Evolutionary conservation across 345 rosid genomes (phyloP).

Genomic region (Boechera divaricarpa): DNA sequence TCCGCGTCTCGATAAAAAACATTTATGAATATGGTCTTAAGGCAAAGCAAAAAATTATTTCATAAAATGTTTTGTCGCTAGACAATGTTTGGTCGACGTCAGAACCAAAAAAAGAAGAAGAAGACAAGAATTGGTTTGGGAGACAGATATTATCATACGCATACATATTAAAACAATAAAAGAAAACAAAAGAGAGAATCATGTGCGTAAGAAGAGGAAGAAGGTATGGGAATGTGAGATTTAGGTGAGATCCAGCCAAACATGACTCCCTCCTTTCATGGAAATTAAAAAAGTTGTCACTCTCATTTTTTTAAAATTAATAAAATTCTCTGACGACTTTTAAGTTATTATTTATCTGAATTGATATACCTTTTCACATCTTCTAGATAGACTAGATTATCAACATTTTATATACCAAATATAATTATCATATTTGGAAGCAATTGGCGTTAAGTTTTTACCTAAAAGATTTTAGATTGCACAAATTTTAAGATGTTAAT

Average conservation of each 20-base stretch:
- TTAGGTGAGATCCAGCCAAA: constrained; percentile 51
- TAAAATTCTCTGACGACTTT: constrained; percentile 8
- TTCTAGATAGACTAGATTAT: constrained; percentile 32
- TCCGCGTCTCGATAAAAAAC: neutral
- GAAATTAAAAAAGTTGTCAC: constrained; percentile 26
- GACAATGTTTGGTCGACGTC: constrained; percentile 34
- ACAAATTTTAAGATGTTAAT: neutral
- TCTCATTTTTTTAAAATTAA: constrained; percentile 4
- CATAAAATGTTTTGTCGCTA: neutral
- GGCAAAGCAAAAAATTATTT: constrained; percentile 19
- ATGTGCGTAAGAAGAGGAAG: constrained; percentile 47
- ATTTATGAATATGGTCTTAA: constrained; percentile 1
- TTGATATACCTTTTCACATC: constrained; percentile 21
- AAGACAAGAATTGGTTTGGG: constrained; percentile 14
- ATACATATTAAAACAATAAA: neutral
- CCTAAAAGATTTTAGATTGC: neutral
- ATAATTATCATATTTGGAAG: constrained; percentile 6
- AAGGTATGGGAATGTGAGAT: constrained; percentile 49
- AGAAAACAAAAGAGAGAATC: constrained; percentile 33
- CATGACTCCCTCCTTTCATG: constrained; percentile 42
- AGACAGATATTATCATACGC: constrained; percentile 5
- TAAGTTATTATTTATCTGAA: constrained; percentile 9
- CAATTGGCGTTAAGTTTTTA: neutral
- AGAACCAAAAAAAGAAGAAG: neutral
- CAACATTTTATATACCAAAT: neutral